Conservation (phyloP, 495 filamentous ascomycete species). For the Penicillium egyptiacum region DNA sequence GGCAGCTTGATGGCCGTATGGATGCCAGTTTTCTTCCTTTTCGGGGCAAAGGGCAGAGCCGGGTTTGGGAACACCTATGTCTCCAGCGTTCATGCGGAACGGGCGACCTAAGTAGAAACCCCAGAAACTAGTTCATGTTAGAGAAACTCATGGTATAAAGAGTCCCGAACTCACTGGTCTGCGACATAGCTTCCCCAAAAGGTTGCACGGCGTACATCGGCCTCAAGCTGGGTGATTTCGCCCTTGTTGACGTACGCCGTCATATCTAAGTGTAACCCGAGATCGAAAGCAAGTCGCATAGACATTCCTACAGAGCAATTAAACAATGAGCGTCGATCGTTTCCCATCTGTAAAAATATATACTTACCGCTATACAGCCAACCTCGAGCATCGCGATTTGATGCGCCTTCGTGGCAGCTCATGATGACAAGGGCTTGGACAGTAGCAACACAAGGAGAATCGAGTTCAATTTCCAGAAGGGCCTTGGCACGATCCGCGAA, state of each 20-base stretch:
- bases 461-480: slow-evolving; percentile 50
- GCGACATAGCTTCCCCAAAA: slow-evolving; percentile 55
- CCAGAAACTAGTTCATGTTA: slow-evolving; percentile 39
- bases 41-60: slow-evolving; percentile 35
- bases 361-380: slow-evolving; percentile 51
- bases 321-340: neutral
- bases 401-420: slow-evolving; percentile 48
- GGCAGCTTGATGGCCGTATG: slow-evolving; percentile 41
- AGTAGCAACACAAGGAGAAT: slow-evolving; percentile 51
- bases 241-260: slow-evolving; percentile 46
- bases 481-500: slow-evolving; percentile 52
- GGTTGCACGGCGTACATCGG: slow-evolving; percentile 43
- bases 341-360: neutral
- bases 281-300: slow-evolving; percentile 51
- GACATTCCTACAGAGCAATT: slow-evolving; percentile 42
- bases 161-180: slow-evolving; percentile 42
- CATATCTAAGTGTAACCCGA: slow-evolving; percentile 52
- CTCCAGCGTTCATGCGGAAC: slow-evolving; percentile 48
- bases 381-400: slow-evolving; percentile 50
- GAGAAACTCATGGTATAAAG: neutral
- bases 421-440: slow-evolving; percentile 51
- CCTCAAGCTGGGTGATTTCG: slow-evolving; percentile 44
- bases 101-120: slow-evolving; percentile 50
- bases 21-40: slow-evolving; percentile 44
- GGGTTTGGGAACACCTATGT: slow-evolving; percentile 46